Evolutionary conservation across 352 stramenopile species (phyloP).

Genomic region (Pythium vanterpoolii): DNA sequence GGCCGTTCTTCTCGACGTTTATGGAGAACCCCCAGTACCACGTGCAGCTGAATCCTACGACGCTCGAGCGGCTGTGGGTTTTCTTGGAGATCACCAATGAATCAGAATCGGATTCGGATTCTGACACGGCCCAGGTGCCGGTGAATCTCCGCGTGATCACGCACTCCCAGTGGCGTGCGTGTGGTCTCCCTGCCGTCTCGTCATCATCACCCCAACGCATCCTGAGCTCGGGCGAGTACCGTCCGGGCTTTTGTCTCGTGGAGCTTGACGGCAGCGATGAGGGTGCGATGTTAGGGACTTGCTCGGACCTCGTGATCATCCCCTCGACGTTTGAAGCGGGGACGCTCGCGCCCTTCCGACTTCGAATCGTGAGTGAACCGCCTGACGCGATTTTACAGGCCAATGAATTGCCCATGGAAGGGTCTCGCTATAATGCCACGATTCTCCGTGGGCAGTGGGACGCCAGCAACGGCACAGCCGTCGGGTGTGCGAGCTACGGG

Average conservation of each 20-base stretch:
- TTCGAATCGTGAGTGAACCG: slow-evolving; percentile 61
- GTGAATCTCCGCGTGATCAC: slow-evolving; percentile 68
- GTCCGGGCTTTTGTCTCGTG: slow-evolving; percentile 73
- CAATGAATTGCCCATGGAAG: slow-evolving; percentile 49
- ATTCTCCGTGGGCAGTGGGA: slow-evolving; percentile 50
- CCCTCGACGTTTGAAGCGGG: slow-evolving; percentile 70
- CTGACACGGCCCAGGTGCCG: slow-evolving; percentile 28
- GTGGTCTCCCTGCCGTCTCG: slow-evolving; percentile 30
- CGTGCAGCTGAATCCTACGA: slow-evolving; percentile 32
- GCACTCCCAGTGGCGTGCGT: slow-evolving; percentile 46
- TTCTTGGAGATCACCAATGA: slow-evolving; percentile 39
- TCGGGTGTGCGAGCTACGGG: slow-evolving; percentile 72
- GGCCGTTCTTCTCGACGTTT: slow-evolving; percentile 71
- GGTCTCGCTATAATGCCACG: slow-evolving; percentile 45
- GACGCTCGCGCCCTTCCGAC: slow-evolving; percentile 40
- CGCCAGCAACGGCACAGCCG: slow-evolving; percentile 47
- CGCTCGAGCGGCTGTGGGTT: slow-evolving; percentile 42
- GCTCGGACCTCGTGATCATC: slow-evolving; percentile 58
- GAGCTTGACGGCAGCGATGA: slow-evolving; percentile 29
- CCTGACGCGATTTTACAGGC: slow-evolving; percentile 29
- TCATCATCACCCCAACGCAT: slow-evolving; percentile 28
- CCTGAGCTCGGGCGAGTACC: slow-evolving; percentile 75
- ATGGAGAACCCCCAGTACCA: slow-evolving; percentile 83
- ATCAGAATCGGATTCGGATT: too few species aligned
- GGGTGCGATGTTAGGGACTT: slow-evolving; percentile 6